A percentile compares a stretch with the other conserved stretches of the same genome.
These are phyloP conservation scores for Anisogramma anomala DNA, from an alignment of 2,329 filamentous ascomycete genomes.

Conservation along the genomic window DNA sequence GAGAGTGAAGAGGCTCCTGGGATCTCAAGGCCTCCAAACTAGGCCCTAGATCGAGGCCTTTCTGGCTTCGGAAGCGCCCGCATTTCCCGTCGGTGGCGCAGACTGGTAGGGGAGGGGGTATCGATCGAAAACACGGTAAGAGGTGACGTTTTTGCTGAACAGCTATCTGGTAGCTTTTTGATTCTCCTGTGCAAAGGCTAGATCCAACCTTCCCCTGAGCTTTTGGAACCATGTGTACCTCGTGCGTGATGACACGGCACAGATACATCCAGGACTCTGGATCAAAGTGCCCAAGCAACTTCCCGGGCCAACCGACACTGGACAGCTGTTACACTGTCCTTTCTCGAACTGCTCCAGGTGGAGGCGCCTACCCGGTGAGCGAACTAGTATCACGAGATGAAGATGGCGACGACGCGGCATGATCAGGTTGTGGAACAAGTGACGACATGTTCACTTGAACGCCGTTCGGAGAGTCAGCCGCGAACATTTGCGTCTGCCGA, in stretches of 20 bases:
- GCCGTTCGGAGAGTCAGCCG: background rate
- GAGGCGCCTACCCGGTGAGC: background rate
- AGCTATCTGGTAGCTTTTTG: background rate
- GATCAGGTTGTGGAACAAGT: slow-evolving; percentile 2
- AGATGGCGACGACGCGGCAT: background rate
- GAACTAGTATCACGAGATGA: slow-evolving; percentile 3
- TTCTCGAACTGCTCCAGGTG: background rate
- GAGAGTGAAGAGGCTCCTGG: too few species aligned
- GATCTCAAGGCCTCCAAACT: too few species aligned
- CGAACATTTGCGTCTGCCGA: too few species aligned
- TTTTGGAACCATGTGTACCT: background rate
- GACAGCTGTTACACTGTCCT: background rate
- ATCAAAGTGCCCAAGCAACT: background rate
- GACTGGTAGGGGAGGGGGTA: background rate
- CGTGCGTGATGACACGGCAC: background rate
- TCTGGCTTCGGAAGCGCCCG: background rate
- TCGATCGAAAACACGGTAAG: background rate
- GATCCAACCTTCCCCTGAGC: too few species aligned
- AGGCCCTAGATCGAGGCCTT: too few species aligned
- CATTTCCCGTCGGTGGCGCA: background rate
- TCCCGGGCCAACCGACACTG: background rate
- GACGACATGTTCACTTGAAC: background rate
- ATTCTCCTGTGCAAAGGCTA: background rate
- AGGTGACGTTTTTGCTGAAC: background rate
- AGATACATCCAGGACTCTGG: background rate